phyloP scores from a whole-genome alignment of 257 asterid genomes.

The Rehmannia glutinosa region DNA sequence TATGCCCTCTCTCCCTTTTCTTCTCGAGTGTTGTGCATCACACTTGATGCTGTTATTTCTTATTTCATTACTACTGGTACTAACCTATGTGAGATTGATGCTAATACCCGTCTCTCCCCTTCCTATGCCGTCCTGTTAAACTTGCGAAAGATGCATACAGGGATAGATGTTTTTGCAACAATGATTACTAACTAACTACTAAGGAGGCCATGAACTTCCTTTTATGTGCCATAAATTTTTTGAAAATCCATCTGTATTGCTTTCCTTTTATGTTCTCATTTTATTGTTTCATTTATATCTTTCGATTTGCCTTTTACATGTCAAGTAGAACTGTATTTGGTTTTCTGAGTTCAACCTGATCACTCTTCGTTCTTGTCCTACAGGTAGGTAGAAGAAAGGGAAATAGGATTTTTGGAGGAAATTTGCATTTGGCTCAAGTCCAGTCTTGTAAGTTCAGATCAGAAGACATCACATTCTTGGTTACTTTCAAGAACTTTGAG shows the following conservation, averaged over 20 bases:
- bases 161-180: background rate
- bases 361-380: background rate
- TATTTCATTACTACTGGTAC: background rate
- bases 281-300: background rate
- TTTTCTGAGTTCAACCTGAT: background rate
- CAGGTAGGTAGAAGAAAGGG: slow-evolving; percentile 27
- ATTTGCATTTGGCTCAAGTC: slow-evolving; percentile 1
- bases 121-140: background rate
- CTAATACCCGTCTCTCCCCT: background rate
- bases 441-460: slow-evolving; percentile 20
- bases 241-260: background rate
- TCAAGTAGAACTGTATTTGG: background rate
- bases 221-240: too few species aligned
- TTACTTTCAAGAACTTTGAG: slow-evolving; percentile 14
- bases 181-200: background rate
- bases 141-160: background rate
- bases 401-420: slow-evolving; percentile 9
- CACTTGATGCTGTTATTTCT: background rate
- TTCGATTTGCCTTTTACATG: background rate
- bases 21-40: background rate
- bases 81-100: background rate
- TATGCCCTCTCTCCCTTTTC: background rate
- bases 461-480: slow-evolving; percentile 10
- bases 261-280: background rate
- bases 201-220: too few species aligned